Percentiles rank a stretch among this genome's conserved stretches.
Evolutionary conservation across 352 stramenopile species (phyloP).

Genomic region (Globisporangium middletonii): DNA sequence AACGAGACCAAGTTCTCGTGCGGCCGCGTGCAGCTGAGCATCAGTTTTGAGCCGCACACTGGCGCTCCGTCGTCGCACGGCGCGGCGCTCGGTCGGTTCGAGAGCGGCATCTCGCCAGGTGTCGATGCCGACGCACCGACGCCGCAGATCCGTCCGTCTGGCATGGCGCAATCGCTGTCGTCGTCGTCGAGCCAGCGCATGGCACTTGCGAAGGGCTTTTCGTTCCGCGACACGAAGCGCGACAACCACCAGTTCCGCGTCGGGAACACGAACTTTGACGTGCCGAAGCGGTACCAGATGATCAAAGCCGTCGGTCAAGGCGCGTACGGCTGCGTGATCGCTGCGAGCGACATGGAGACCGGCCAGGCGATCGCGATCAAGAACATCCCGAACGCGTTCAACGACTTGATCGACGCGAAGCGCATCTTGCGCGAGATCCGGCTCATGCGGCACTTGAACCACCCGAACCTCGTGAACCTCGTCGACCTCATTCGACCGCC

Average conservation of each 20-base stretch:
- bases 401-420: constrained; percentile 85
- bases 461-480: constrained; percentile 79
- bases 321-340: constrained; percentile 90
- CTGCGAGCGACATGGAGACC: constrained; percentile 80
- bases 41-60: constrained; percentile 67
- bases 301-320: constrained; percentile 88
- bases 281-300: constrained; percentile 83
- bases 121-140: constrained; percentile 49
- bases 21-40: constrained; percentile 79
- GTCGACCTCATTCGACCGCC: constrained; percentile 72
- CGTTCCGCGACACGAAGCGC: constrained; percentile 77
- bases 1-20: constrained; percentile 83
- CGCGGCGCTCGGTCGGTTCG: constrained; percentile 5
- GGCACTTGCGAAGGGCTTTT: constrained; percentile 63
- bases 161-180: constrained; percentile 38
- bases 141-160: constrained; percentile 38
- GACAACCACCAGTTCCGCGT: constrained; percentile 87
- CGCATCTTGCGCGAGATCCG: constrained; percentile 85
- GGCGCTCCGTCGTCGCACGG: constrained; percentile 2
- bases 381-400: constrained; percentile 93
- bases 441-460: constrained; percentile 84
- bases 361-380: constrained; percentile 93
- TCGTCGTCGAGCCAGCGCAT: constrained; percentile 23
- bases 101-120: constrained; percentile 22
- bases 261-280: constrained; percentile 83